These are phyloP conservation scores for Candida awuae DNA, from an alignment of 805 yeast species.

Conservation along the genomic window DNA sequence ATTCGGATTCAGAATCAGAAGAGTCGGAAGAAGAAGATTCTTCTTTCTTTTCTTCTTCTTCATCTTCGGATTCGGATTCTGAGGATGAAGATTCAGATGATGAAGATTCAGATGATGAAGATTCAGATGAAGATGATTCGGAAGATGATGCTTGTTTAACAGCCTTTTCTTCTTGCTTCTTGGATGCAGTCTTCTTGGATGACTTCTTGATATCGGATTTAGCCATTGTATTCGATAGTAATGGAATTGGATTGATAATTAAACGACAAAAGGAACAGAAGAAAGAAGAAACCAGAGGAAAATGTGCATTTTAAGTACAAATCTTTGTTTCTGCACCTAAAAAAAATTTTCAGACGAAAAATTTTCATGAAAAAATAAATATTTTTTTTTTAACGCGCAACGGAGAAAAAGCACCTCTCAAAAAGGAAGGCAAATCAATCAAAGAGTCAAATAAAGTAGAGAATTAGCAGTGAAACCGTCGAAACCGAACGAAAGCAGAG, in stretches of 20 bases:
- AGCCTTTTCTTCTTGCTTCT: constrained; percentile 19
- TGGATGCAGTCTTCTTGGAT: constrained; percentile 20
- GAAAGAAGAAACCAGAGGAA: neutral
- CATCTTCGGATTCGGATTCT: constrained; percentile 17
- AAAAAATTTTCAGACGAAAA: constrained; percentile 8
- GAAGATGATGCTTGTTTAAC: constrained; percentile 19
- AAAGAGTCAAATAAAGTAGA: neutral
- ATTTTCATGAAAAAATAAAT: neutral
- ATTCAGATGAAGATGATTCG: constrained; percentile 21
- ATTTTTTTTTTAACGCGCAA: no score
- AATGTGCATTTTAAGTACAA: constrained; percentile 3
- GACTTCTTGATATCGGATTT: constrained; percentile 22
- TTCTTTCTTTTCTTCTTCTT: constrained; percentile 20
- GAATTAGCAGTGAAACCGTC: no score
- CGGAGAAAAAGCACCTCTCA: no score
- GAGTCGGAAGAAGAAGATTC: constrained; percentile 17
- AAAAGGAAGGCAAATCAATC: neutral
- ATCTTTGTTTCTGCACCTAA: constrained; percentile 5
- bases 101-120: constrained; percentile 19
- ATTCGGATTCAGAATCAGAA: constrained; percentile 19
- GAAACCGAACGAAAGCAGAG: no score
- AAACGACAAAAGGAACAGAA: neutral
- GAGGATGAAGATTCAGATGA: constrained; percentile 20
- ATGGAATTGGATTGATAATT: neutral
- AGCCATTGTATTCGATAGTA: constrained; percentile 18